These are phyloP conservation scores for Penicillium decumbens DNA, from an alignment of 2,329 filamentous ascomycete genomes.

Conservation along the genomic window DNA sequence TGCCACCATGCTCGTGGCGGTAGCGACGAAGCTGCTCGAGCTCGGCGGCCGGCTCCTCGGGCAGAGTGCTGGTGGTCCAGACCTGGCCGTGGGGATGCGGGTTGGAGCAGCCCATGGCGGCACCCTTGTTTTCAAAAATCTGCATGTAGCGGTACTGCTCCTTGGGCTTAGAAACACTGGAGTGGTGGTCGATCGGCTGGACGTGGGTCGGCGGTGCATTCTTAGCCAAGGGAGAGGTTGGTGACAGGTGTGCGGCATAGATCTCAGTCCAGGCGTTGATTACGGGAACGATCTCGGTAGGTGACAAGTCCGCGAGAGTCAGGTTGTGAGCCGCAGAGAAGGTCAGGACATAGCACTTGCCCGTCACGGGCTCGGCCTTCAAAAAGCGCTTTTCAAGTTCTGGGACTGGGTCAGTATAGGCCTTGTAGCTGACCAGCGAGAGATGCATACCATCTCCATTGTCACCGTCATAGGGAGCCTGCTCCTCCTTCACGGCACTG, in stretches of 20 bases:
- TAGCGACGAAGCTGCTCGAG: conserved; percentile 75
- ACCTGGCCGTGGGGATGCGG: conserved; percentile 95
- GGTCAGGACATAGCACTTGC: conserved; percentile 94
- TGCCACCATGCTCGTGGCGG: conserved; percentile 63
- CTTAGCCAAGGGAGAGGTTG: conserved; percentile 59
- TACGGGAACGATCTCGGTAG: conserved; percentile 71
- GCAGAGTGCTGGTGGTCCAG: conserved; percentile 87
- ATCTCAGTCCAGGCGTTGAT: conserved; percentile 88
- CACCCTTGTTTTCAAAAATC: conserved; percentile 98
- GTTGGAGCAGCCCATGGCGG: conserved; percentile 97
- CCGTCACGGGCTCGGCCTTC: conserved; percentile 78
- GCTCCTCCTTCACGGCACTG: conserved; percentile 90
- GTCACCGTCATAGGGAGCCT: conserved; percentile 66
- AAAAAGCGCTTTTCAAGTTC: conserved; percentile 72
- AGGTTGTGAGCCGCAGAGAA: conserved; percentile 88
- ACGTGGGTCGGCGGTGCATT: conserved; percentile 46
- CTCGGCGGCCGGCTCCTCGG: conserved; percentile 82
- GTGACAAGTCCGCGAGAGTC: conserved; percentile 83
- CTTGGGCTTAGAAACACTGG: conserved; percentile 51
- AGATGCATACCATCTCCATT: conserved; percentile 46
- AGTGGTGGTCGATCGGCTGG: conserved; percentile 45
- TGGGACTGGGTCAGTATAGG: conserved; percentile 30
- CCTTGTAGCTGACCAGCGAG: not conserved
- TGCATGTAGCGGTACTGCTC: conserved; percentile 95
- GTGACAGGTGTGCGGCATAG: conserved; percentile 75